Evolutionary conservation across 2,329 filamentous ascomycete genomes (phyloP), one percentile per base, ranked within the genome.

Genomic region (Talaromyces rugulosus): DNA sequence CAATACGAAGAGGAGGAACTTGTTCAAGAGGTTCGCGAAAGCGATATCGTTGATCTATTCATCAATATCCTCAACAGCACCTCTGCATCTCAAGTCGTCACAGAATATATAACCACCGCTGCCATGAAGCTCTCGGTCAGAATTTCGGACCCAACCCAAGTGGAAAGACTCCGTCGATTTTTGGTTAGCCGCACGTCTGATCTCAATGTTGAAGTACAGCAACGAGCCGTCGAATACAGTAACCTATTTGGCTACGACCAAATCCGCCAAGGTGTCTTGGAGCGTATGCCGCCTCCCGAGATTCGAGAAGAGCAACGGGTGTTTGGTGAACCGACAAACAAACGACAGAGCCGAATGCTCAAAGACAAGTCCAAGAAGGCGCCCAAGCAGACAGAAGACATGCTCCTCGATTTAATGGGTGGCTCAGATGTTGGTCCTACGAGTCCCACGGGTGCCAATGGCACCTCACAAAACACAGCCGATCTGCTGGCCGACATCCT

Each of bases 261-360:
- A 63, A 90, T 99, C 61, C 88, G 94, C 60, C 86, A 85, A 63
- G 95, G 95, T 62, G 95, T 99, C 2, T 81, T 99, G 11, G 95
- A 99, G 78, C 96, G 95, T 75, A 99, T 99, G 96, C 95, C 95
- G 7, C 87, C 95, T 1, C 95, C 95, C 8, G 94, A 98, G 75
- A 98, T 99, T 71, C 92, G 94, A 67, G 95, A 99, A 74, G 92
- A 96, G 74, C 94, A 95, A 60, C 85, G 94, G 63, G 93, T 97
- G 3, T 82, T 99, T 18, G 93, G 93, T 51, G 90, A 94, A 70
- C 88, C 92, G 1, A 85, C 89, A 69, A 82, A 84, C 66, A 88
- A 85, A 74, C 87, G 88, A 71, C 81, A 80, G 68, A 78, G 85
- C 56, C 83, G 86, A 63, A 73, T 84, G n/a, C 73, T 82, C 57